Base-by-base conservation (phyloP, 1,284 basidiomycete genomes). In the Meira miltonrushii region DNA sequence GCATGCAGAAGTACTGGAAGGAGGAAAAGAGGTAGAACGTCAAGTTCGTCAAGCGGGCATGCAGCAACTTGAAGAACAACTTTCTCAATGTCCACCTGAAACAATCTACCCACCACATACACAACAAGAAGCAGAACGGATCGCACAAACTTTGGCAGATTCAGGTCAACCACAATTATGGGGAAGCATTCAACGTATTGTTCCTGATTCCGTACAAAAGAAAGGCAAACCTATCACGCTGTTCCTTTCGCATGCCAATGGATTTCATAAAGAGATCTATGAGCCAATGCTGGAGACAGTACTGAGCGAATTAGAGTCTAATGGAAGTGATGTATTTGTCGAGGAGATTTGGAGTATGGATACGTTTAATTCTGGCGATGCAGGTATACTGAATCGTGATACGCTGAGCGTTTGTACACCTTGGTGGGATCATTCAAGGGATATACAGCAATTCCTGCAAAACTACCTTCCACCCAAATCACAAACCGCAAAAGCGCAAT, bases 161-260 rank as follows among this genome's bases (percentile, higher is more conserved):
- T 23, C 15, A 23, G 38, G 53, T 13, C 25, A 39, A 17, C 52
- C 61, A 21, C 59, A 46, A 49, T 39, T 61, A 15, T 61, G 60
- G 60, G 38, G 58, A 17, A 17, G 21, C 17, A 52, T 61, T 23
- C 53, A 62, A 50, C 39, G 59, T 15, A 39, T 21, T 37, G 17
- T 55, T 3, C 46, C 46, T 19, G 25, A 23, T 23, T 21, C 13
- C 4, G 12, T 52, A 1, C 25, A 19, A 10, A 48, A 59, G 19
- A 58, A 60, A 23, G 21, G 56, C 2, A 65, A 66, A 1, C 84
- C 85, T 0, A 43, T 87, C 40, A 90, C 88, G 0, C 79, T 92
- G 41, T 83, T 92, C 61, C 79, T 88, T 46, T 83, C 84, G 8
- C 89, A 91, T 71, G 89, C 88, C 1, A 91, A 88, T 75, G 89